Evolutionary conservation across 768 basidiomycete species (phyloP).

Genomic region (Boletus eberwhitei): DNA sequence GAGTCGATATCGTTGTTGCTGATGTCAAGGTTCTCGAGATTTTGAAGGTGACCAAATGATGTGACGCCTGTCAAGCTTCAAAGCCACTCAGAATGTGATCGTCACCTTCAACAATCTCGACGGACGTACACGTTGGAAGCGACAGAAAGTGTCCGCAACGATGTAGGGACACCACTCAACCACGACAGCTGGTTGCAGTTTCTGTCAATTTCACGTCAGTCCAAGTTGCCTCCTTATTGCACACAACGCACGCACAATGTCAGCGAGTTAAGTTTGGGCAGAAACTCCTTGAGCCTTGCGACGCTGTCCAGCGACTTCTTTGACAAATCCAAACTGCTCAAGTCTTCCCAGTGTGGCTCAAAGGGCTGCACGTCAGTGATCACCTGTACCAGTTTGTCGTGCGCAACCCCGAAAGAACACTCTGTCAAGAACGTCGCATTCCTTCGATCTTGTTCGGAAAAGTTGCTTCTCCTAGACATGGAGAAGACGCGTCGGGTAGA

Average conservation of each 20-base stretch:
- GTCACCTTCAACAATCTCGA: conserved; percentile 7
- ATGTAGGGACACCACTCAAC: conserved; percentile 73
- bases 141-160: conserved; percentile 73
- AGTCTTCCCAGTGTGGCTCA: conserved; percentile 89
- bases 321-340: conserved; percentile 70
- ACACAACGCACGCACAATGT: conserved; percentile 58
- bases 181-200: conserved; percentile 73
- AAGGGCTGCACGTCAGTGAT: conserved; percentile 95
- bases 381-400: conserved; percentile 84
- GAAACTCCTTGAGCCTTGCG: conserved; percentile 79
- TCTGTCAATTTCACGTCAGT: conserved; percentile 38
- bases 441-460: conserved; percentile 31
- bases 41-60: conserved; percentile 81
- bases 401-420: conserved; percentile 94
- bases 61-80: conserved; percentile 79
- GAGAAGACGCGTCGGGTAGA: conserved; percentile 44
- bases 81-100: conserved; percentile 12
- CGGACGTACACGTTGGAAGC: conserved; percentile 62
- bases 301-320: conserved; percentile 60
- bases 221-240: neutral
- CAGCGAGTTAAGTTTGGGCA: conserved; percentile 74
- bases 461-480: conserved; percentile 39
- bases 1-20: conserved; percentile 88
- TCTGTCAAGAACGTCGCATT: conserved; percentile 85
- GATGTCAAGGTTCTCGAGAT: conserved; percentile 87